These are phyloP conservation scores for Zoysia matrella DNA, from an alignment of 202 grass and related monocot species.

Conservation along the genomic window DNA sequence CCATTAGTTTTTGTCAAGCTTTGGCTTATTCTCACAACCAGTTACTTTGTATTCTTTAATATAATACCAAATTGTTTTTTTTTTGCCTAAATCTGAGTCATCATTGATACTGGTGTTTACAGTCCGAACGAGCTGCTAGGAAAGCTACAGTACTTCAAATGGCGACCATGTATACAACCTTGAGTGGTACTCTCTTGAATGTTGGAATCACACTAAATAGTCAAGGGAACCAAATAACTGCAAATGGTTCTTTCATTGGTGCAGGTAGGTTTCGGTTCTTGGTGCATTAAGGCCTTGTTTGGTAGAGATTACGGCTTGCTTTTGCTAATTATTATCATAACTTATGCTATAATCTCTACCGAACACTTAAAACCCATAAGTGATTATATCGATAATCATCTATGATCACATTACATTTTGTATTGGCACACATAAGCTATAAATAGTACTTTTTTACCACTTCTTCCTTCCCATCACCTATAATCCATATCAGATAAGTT, in stretches of 20 bases:
- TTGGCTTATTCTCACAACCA: background rate
- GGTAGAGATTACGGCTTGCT: too few relatives aligned
- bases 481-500: too few relatives aligned
- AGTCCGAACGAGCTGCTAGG: slow-evolving; percentile 90
- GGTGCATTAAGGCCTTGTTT: background rate
- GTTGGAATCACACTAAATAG: slow-evolving; percentile 74
- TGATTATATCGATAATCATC: too few relatives aligned
- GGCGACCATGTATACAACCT: slow-evolving; percentile 84
- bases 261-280: slow-evolving; percentile 62
- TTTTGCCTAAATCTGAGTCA: background rate
- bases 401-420: too few relatives aligned
- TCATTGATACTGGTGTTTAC: slow-evolving; percentile 37
- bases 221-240: slow-evolving; percentile 76
- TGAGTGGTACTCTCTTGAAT: slow-evolving; percentile 87
- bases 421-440: too few relatives aligned
- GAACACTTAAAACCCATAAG: too few relatives aligned
- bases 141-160: slow-evolving; percentile 88
- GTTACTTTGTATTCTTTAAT: background rate
- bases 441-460: too few relatives aligned
- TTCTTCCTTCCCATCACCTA: too few relatives aligned
- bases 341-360: too few relatives aligned
- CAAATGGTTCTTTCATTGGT: slow-evolving; percentile 72
- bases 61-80: slow-evolving; percentile 3
- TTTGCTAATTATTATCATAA: too few relatives aligned
- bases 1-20: background rate